These are phyloP conservation scores for Brassica nigra DNA, from an alignment of 345 rosid species.

Conservation along the genomic window DNA sequence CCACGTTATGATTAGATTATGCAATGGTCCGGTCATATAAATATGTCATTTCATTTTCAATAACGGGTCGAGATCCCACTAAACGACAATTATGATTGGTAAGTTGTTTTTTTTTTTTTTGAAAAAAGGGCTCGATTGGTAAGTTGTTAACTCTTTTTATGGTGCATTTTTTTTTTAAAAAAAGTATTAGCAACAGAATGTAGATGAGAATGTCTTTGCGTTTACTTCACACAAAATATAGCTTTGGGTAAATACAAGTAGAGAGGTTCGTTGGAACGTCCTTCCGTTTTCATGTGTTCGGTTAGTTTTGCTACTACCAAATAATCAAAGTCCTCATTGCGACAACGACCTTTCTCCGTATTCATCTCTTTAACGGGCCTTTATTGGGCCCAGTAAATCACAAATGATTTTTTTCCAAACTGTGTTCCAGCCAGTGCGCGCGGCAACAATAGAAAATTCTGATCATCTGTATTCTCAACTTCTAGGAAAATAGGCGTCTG, in stretches of 20 bases:
- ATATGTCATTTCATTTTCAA: not conserved
- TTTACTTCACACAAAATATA: constrained; percentile 38
- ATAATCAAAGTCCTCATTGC: not conserved
- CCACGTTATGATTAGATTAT: not conserved
- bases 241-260: constrained; percentile 22
- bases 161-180: not conserved
- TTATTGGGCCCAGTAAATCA: too few relatives aligned
- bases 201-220: constrained; percentile 32
- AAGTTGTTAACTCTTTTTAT: constrained; percentile 1
- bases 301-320: not conserved
- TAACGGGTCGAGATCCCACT: not conserved
- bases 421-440: too few relatives aligned
- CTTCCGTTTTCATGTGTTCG: not conserved
- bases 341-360: not conserved
- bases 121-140: not conserved
- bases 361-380: too few relatives aligned
- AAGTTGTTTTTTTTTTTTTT: not conserved
- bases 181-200: not conserved
- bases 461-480: too few relatives aligned
- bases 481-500: too few relatives aligned
- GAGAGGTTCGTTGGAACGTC: constrained; percentile 40
- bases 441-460: too few relatives aligned
- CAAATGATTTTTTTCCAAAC: too few relatives aligned
- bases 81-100: not conserved
- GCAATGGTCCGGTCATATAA: not conserved